Conservation (phyloP, 2,329 filamentous ascomycete genomes). For the Talaromyces sp. region DNA sequence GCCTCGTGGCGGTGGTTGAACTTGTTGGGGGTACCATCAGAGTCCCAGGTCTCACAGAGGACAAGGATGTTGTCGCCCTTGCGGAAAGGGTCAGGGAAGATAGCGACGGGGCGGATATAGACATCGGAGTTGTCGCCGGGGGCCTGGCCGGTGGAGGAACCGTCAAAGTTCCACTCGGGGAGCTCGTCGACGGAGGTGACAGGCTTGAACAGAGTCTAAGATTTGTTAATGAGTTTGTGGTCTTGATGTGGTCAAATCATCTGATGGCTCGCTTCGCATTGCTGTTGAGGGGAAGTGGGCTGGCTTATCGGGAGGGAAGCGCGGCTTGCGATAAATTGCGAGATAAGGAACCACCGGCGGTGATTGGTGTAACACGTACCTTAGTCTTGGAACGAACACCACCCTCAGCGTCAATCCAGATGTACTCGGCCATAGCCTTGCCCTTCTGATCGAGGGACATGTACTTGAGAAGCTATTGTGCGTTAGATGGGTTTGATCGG, state of each 20-base stretch:
- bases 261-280: slow-evolving; percentile 7
- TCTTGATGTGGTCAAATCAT: background rate
- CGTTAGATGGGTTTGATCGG: slow-evolving; percentile 22
- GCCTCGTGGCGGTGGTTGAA: slow-evolving; percentile 97
- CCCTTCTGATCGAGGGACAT: slow-evolving; percentile 86
- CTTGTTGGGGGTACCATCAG: slow-evolving; percentile 93
- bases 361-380: slow-evolving; percentile 56
- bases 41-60: slow-evolving; percentile 89
- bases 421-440: slow-evolving; percentile 86
- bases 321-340: slow-evolving; percentile 5
- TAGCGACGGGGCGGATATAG: slow-evolving; percentile 85
- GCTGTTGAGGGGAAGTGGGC: slow-evolving; percentile 9
- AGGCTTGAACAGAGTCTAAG: slow-evolving; percentile 61
- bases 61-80: slow-evolving; percentile 88
- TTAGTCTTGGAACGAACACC: slow-evolving; percentile 91
- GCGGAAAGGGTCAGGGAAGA: slow-evolving; percentile 91
- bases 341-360: slow-evolving; percentile 13
- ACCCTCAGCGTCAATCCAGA: slow-evolving; percentile 87
- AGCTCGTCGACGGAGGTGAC: slow-evolving; percentile 60
- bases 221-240: background rate
- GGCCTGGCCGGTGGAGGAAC: slow-evolving; percentile 87
- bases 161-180: slow-evolving; percentile 78
- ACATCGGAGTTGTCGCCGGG: slow-evolving; percentile 95
- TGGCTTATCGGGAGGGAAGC: slow-evolving; percentile 22
- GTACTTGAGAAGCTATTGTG: slow-evolving; percentile 77